phyloP scores from a whole-genome alignment of 2,329 filamentous ascomycete genomes.

The Ceratocystiopsis sp. region DNA sequence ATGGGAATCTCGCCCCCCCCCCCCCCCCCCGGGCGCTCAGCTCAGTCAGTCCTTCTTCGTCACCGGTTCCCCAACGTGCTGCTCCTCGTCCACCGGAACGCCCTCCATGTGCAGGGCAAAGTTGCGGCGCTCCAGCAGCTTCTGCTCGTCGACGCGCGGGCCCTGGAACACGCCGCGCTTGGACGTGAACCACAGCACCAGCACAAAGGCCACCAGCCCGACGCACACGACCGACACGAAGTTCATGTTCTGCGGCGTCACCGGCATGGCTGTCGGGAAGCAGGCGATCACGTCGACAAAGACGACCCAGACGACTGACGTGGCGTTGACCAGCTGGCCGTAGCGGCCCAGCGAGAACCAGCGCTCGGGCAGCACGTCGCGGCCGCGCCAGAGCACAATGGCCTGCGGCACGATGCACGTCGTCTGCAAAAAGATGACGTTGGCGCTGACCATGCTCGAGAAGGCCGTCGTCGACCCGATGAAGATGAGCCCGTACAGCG shows the following conservation, averaged over 20 bases:
- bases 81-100: neutral
- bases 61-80: neutral
- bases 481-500: slow-evolving; percentile 15
- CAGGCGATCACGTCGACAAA: slow-evolving; percentile 5
- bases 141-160: slow-evolving; percentile 3
- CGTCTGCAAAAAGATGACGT: slow-evolving; percentile 5
- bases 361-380: slow-evolving; percentile 12
- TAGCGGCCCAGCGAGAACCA: slow-evolving; percentile 13
- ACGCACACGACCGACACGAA: slow-evolving; percentile 4
- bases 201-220: neutral
- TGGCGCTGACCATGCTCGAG: slow-evolving; percentile 6
- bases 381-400: slow-evolving; percentile 12
- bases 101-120: slow-evolving; percentile 1
- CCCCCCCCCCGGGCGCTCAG: no score
- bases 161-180: slow-evolving; percentile 3
- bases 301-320: slow-evolving; percentile 1
- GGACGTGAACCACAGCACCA: slow-evolving; percentile 2
- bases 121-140: slow-evolving; percentile 1
- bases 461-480: slow-evolving; percentile 14
- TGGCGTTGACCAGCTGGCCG: slow-evolving; percentile 11
- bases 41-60: neutral
- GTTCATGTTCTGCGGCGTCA: slow-evolving; percentile 10
- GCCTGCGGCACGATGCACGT: slow-evolving; percentile 13
- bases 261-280: slow-evolving; percentile 7
- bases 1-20: no score